These are phyloP conservation scores for Chlorella sp. DNA, from an alignment of 139 green algal species.

Conservation along the genomic window DNA sequence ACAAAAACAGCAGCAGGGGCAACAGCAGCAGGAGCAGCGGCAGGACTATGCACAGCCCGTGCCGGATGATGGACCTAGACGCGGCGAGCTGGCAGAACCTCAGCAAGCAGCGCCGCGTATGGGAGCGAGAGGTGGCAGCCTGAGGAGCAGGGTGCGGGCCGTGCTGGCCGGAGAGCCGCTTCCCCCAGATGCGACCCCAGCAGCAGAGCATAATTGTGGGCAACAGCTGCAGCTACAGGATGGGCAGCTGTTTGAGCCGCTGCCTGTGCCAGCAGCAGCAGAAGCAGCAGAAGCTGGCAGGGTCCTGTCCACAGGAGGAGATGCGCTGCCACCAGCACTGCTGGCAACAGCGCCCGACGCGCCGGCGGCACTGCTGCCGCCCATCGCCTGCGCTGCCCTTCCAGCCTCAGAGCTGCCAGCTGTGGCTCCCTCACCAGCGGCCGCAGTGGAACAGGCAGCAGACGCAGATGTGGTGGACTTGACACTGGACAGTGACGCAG, in stretches of 20 bases:
- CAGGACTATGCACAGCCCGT: background rate
- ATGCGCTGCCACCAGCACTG: background rate
- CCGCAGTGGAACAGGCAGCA: background rate
- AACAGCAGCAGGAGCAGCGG: background rate
- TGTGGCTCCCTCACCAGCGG: background rate
- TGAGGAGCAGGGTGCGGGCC: background rate
- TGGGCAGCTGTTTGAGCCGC: no score
- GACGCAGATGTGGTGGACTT: slow-evolving; percentile 9
- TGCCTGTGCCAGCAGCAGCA: background rate
- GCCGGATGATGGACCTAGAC: no score
- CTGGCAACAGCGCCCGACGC: background rate
- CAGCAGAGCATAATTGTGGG: no score
- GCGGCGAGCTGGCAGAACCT: no score
- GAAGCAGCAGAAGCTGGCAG: background rate
- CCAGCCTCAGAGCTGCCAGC: background rate
- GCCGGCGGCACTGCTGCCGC: background rate
- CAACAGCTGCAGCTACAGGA: no score
- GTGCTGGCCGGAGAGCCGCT: no score
- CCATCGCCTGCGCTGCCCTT: background rate
- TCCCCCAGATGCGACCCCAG: no score
- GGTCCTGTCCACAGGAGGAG: no score
- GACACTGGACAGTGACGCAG: background rate
- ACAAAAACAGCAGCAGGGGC: background rate
- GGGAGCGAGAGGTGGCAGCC: background rate
- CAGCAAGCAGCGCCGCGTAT: no score